Percentiles rank a stretch among this genome's conserved stretches.
These are phyloP conservation scores for Leccinum fallax DNA, from an alignment of 1,284 basidiomycete species.

Conservation along the genomic window DNA sequence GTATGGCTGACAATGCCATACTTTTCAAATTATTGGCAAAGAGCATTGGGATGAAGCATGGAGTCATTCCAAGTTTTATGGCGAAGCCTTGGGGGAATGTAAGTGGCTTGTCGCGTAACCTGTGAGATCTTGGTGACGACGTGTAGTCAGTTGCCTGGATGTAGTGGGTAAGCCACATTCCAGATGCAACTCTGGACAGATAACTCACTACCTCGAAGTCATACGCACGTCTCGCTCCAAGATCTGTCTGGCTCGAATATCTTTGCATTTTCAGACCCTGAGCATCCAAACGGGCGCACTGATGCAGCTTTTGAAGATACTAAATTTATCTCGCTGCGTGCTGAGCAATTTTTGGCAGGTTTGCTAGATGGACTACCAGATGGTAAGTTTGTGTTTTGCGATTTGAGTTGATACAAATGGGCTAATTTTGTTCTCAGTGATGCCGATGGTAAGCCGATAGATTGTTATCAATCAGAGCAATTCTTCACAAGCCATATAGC, in stretches of 20 bases:
- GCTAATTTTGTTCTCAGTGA: constrained; percentile 43
- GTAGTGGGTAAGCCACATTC: constrained; percentile 70
- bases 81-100: constrained; percentile 95
- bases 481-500: constrained; percentile 40
- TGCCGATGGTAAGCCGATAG: constrained; percentile 53
- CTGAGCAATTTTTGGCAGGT: constrained; percentile 93
- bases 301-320: constrained; percentile 81
- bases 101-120: constrained; percentile 32
- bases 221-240: constrained; percentile 89
- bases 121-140: constrained; percentile 1
- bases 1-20: constrained; percentile 94
- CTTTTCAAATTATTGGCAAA: constrained; percentile 94
- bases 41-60: constrained; percentile 87
- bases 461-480: not conserved
- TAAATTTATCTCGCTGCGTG: constrained; percentile 80
- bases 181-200: constrained; percentile 1
- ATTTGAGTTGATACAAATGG: not conserved
- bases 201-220: constrained; percentile 48
- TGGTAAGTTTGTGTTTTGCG: constrained; percentile 48
- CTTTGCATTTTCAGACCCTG: constrained; percentile 64
- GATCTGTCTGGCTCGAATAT: constrained; percentile 73
- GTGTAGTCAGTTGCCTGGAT: constrained; percentile 74
- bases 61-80: constrained; percentile 95
- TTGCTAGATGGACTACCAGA: constrained; percentile 88
- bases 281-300: constrained; percentile 54